phyloP scores from a whole-genome alignment of 768 basidiomycete species.

The Aureoboletus auriporus region DNA sequence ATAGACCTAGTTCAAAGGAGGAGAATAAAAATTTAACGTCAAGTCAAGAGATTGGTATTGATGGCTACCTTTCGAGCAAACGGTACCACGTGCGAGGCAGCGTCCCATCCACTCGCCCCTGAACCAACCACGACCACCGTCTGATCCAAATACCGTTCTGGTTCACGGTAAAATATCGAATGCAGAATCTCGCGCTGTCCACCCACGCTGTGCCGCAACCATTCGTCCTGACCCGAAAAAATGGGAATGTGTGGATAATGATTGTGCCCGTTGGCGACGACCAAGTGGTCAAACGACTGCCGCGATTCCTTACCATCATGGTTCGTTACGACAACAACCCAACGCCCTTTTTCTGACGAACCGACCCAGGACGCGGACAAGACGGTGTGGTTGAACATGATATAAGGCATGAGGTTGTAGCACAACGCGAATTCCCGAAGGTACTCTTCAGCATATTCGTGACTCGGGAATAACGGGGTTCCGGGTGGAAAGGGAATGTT shows the following conservation, averaged over 20 bases:
- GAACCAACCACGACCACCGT: constrained; percentile 50
- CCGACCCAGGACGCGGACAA: constrained; percentile 43
- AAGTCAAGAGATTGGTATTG: too few species aligned
- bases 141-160: constrained; percentile 38
- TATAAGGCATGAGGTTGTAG: constrained; percentile 35
- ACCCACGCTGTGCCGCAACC: constrained; percentile 34
- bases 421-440: constrained; percentile 36
- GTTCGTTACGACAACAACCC: constrained; percentile 39
- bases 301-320: constrained; percentile 16
- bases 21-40: too few species aligned
- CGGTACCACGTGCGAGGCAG: constrained; percentile 38
- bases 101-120: constrained; percentile 45
- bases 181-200: constrained; percentile 41
- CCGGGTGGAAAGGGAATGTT: constrained; percentile 33
- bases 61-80: constrained; percentile 39
- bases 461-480: constrained; percentile 48
- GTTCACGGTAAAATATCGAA: constrained; percentile 50
- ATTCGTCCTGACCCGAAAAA: constrained; percentile 46
- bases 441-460: constrained; percentile 44
- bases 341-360: constrained; percentile 33
- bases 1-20: constrained; percentile 26
- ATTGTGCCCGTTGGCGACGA: constrained; percentile 53
- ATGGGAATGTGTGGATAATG: constrained; percentile 44
- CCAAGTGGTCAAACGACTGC: constrained; percentile 47
- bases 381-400: constrained; percentile 43